Base-by-base conservation (phyloP, 164 flowering plant species). In the Santalum album region DNA sequence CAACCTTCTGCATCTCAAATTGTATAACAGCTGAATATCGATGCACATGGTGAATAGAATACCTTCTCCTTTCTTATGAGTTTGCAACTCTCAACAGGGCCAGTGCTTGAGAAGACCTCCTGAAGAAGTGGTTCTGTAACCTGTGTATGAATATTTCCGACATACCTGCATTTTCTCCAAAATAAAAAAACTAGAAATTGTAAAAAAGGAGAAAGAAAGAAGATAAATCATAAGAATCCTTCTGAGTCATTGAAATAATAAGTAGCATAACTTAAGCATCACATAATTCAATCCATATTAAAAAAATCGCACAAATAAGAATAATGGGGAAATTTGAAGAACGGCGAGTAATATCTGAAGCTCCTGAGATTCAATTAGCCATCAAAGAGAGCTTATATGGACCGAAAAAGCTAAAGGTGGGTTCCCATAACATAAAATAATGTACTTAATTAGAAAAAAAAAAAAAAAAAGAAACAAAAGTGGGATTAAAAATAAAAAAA, bases 1-100 rank as follows among this genome's bases (percentile, higher is more conserved):
- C n/a, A n/a, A n/a, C n/a, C n/a, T n/a, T n/a, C n/a, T n/a, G n/a
- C n/a, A n/a, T n/a, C n/a, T n/a, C n/a, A n/a, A n/a, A n/a, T n/a
- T n/a, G n/a, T n/a, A n/a, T n/a, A n/a, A n/a, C n/a, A n/a, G n/a
- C n/a, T 46, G 26, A 21, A 21, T 21, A 48, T 16, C 18, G 1
- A 48, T 15, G 20, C 17, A 25, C 19, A 26, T 3, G 16, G 6
- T 5, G 43, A 35, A 51, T 21, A 55, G 15, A 38, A 7, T 51
- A 90, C 99, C 89, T 86, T 94, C 38, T 94, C 99, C 67, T 94
- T 94, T 57, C 87, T 76, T 10, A 94, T 76, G 51, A 94, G 96
- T 64, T 94, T 94, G 79, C 99, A 90, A 61, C 90, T 77, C 72
- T 94, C 99, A 56, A 94, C 89, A 43, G 84, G 94, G 53, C 99